Evolutionary conservation across 768 basidiomycete species (phyloP), one percentile per base, ranked within the genome.

Genomic region (Collybia sordida): DNA sequence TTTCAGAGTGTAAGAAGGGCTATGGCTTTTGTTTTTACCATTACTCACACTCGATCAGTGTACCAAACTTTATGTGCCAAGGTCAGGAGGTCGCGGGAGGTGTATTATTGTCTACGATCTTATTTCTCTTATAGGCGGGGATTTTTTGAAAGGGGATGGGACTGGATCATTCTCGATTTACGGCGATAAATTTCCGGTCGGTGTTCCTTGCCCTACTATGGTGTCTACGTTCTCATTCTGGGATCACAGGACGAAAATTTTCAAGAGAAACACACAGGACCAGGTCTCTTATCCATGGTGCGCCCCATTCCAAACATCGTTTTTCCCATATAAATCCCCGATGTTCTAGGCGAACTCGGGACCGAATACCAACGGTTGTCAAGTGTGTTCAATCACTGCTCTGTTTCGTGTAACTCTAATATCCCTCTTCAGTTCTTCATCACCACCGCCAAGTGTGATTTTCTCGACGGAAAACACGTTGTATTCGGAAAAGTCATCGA

Each of bases 131-230:
- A 14, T 49, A 92, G 92, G 91, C 40, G 97, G 97, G 0, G 97
- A 99, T 64, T 99, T 98, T 56, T 59, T 95, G 57, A 95, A 95
- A 53, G 84, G 85, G 3, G 97, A 99, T 59, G 97, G 97, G 28
- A 98, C 96, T 1, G 97, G 97, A 1, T 84, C 87, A 0, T 94
- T 95, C 69, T 96, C 93, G n/a, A 92, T 99, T 56, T 98, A 97
- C 59, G 96, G 96, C 21, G 88, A 91, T 60, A 93, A 90, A 58
- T 96, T 96, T 61, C 88, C 86, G 0, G 94, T 95, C 38, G 51
- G 83, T 71, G 14, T 24, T 15, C 7, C 37, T 8, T 8, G 35
- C 31, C 15, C 18, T 15, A 50, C 25, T 37, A 47, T 4, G 9
- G 9, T 14, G 31, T 27, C 5, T 11, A 11, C 23, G 11, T 35